These are phyloP conservation scores for Leccinum fallax DNA, from an alignment of 1,284 basidiomycete genomes.

Conservation along the genomic window DNA sequence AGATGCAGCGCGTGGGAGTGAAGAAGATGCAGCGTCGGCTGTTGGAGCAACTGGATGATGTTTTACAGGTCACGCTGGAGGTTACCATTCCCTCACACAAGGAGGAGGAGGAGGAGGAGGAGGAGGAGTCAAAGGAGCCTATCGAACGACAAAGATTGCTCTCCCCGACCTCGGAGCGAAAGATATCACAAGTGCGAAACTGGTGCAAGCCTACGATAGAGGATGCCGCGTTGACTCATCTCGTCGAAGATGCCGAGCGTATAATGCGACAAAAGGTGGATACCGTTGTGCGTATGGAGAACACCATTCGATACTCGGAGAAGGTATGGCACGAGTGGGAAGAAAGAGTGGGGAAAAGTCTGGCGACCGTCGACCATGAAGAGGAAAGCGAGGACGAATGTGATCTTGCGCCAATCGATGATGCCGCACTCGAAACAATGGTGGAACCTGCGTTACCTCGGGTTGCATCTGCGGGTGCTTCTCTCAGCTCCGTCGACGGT, in stretches of 20 bases:
- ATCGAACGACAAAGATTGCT: conserved; percentile 92
- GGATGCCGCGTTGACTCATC: conserved; percentile 80
- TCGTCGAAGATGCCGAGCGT: conserved; percentile 85
- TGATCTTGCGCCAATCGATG: conserved; percentile 45
- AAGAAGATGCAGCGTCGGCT: conserved; percentile 82
- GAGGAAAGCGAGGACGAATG: conserved; percentile 45
- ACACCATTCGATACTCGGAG: conserved; percentile 96
- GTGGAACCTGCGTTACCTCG: conserved; percentile 11
- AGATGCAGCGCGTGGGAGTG: conserved; percentile 78
- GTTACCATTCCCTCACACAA: conserved; percentile 83
- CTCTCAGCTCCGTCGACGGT: conserved; percentile 36
- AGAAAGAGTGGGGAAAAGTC: conserved; percentile 73
- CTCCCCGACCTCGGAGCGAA: conserved; percentile 83
- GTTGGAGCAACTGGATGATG: conserved; percentile 84
- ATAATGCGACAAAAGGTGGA: conserved; percentile 94
- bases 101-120: conserved; percentile 79
- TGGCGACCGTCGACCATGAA: conserved; percentile 58
- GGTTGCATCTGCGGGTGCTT: conserved; percentile 48
- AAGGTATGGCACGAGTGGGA: conserved; percentile 99
- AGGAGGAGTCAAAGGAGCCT: conserved; percentile 81
- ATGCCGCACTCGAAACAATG: conserved; percentile 14
- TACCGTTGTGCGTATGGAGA: conserved; percentile 95
- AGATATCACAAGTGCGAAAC: conserved; percentile 76
- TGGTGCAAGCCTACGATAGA: conserved; percentile 88
- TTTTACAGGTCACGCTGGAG: conserved; percentile 78